Conservation (phyloP, 345 rosid genomes). For the Murraya paniculata region DNA sequence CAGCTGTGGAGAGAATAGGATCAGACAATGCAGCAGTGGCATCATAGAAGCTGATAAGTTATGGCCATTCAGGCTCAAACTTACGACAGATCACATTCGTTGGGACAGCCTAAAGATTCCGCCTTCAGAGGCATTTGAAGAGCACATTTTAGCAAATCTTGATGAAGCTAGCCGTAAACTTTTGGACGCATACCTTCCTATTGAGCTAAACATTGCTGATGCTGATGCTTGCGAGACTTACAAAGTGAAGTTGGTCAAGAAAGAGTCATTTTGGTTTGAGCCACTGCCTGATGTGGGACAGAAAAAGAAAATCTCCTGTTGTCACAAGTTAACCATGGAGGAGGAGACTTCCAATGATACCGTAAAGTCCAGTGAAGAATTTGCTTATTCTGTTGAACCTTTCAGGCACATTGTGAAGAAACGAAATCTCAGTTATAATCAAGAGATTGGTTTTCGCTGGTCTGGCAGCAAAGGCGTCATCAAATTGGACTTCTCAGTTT, state of each 20-base stretch:
- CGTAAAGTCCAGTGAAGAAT: constrained; percentile 5
- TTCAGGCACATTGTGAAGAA: constrained; percentile 21
- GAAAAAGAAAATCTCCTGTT: background rate
- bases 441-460: constrained; percentile 28
- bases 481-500: constrained; percentile 27
- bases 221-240: constrained; percentile 22
- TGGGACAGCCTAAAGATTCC: constrained; percentile 37
- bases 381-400: constrained; percentile 29
- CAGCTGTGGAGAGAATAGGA: background rate
- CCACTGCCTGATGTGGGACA: constrained; percentile 28
- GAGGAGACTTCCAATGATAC: background rate
- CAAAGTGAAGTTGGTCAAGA: constrained; percentile 22
- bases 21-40: background rate
- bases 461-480: background rate
- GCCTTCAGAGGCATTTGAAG: constrained; percentile 24
- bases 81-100: constrained; percentile 26
- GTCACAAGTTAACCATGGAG: background rate
- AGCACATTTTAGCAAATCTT: constrained; percentile 20
- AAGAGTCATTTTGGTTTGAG: constrained; percentile 35
- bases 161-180: constrained; percentile 3
- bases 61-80: constrained; percentile 29
- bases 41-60: background rate
- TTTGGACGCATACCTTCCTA: constrained; percentile 12
- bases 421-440: constrained; percentile 19
- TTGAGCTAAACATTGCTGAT: constrained; percentile 20